Evolutionary conservation across 805 yeast species (phyloP), one percentile per base, ranked within the genome.

Genomic region (Kazachstania taianensis): DNA sequence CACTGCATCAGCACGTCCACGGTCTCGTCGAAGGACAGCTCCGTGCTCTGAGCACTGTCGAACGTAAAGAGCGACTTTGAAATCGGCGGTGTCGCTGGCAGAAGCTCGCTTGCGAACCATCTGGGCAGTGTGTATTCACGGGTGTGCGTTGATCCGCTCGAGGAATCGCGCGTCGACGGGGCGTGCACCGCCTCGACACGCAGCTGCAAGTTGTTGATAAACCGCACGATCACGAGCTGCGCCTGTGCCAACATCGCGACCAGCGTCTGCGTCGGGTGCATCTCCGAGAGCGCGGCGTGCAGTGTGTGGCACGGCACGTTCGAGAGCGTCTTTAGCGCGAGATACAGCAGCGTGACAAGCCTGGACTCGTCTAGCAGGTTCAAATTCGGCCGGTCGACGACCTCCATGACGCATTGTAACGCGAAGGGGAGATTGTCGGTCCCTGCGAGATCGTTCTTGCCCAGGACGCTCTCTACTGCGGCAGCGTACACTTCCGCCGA

Each of bases 311-410:
- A 24, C 3, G 49, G 41, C 2, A 35, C 25, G 9, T 37, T 27
- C 16, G 35, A 32, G 7, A 53, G 33, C 12, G 41, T 37, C 12
- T 32, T 36, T 29, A 53, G 37, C 3, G 60, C 36, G 13, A 43
- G 26, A 19, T 42, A 35, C 26, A 56, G 36, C 5, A 56, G 33
- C 5, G 40, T 14, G 5, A 40, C 18, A 22, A 56, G 37, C 23
- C 43, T 47, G 10, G 48, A 42, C 38, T 55, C 53, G 14, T 52
- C 44, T 7, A 46, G 28, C 20, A 41, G 49, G 39, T 52, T 46
- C 15, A 50, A 36, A 19, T 53, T 53, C 6, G 60, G 56, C 38
- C 57, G 63, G 37, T 58, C 63, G 20, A 57, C 41, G 1, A 57
- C 24, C 39, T 58, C 63, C 61, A 58, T 48, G 9, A 57, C 28